phyloP scores from a whole-genome alignment of 257 asterid species.

The Forsythia suspensa region DNA sequence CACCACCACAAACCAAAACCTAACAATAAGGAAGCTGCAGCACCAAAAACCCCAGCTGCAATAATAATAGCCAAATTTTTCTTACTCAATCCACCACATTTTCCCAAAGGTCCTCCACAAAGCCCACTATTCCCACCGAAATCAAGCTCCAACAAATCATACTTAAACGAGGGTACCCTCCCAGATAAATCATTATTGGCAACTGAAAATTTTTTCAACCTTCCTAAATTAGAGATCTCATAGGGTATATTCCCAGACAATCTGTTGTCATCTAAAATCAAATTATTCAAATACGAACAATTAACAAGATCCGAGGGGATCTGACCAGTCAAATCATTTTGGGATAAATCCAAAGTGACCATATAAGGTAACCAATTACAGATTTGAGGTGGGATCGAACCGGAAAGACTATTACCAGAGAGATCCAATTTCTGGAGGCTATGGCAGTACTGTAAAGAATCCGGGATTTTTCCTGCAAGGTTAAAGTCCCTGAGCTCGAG shows the following conservation, averaged over 20 bases:
- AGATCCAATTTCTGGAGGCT: slow-evolving; percentile 75
- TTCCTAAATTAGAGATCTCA: slow-evolving; percentile 53
- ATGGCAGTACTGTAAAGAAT: slow-evolving; percentile 51
- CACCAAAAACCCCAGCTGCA: slow-evolving; percentile 56
- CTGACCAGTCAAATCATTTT: slow-evolving; percentile 53
- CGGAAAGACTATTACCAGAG: slow-evolving; percentile 57
- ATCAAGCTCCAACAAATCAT: slow-evolving; percentile 25
- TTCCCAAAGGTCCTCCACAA: slow-evolving; percentile 45
- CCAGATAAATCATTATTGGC: slow-evolving; percentile 52
- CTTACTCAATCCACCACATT: slow-evolving; percentile 47
- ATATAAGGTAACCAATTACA: slow-evolving; percentile 83
- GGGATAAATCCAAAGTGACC: slow-evolving; percentile 62
- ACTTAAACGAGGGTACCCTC: slow-evolving; percentile 40
- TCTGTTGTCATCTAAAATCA: slow-evolving; percentile 41
- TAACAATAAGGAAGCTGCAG: slow-evolving; percentile 46
- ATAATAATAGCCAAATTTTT: slow-evolving; percentile 44
- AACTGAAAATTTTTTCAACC: slow-evolving; percentile 46
- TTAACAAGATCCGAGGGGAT: slow-evolving; percentile 71
- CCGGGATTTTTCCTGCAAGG: slow-evolving; percentile 56
- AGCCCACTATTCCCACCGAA: slow-evolving; percentile 48
- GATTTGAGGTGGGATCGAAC: slow-evolving; percentile 52
- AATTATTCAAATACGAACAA: slow-evolving; percentile 58
- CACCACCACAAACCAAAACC: slow-evolving; percentile 70
- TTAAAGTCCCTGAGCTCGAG: slow-evolving; percentile 53
- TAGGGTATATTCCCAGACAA: slow-evolving; percentile 64